Base-by-base conservation (phyloP, 1,284 basidiomycete genomes). In the Cryptococcus floricola region DNA sequence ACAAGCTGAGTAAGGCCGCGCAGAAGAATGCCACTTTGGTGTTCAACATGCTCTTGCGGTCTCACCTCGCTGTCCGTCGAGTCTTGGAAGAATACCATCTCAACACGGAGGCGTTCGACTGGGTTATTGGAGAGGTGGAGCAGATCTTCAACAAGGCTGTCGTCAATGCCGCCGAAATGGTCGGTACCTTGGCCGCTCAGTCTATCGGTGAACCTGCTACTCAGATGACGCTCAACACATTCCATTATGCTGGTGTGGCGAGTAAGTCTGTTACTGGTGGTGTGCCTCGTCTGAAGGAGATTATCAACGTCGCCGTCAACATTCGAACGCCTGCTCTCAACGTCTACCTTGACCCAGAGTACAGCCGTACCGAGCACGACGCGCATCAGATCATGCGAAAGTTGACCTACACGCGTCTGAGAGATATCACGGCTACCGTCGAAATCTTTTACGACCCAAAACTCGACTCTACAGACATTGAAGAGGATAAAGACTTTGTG, bases 161-260 rank as follows among this genome's bases (percentile, higher is more conserved):
- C 2, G 92, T 84, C 25, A 89, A 95, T 70, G 91, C 96, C 0
- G 94, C 95, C 50, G 96, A 98, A 79, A 98, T 98, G 96, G 98
- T 96, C 66, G 96, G 96, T 48, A 98, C 93, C 0, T 84, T 98
- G 14, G 89, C 96, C 39, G 96, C 96, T 0, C 96, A 98, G 78
- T 97, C 93, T 5, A 99, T 98, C 63, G 96, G 96, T 77, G 96
- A 98, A 81, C 96, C 96, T 0, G 96, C 96, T 2, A 99, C 96
- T 2, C 94, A 98, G 79, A 97, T 97, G 94, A 97, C 93, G 12
- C 78, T 97, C 56, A 81, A 97, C 76, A 97, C 93, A 0, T 97
- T 97, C 88, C 94, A 98, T 79, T 97, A 96, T 75, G 94, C 94
- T 63, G 94, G 94, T 88, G 94, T 98, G 28, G 94, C 94, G 27